phyloP scores from a whole-genome alignment of 2,329 filamentous ascomycete genomes.

The Ophiostoma sp. region DNA sequence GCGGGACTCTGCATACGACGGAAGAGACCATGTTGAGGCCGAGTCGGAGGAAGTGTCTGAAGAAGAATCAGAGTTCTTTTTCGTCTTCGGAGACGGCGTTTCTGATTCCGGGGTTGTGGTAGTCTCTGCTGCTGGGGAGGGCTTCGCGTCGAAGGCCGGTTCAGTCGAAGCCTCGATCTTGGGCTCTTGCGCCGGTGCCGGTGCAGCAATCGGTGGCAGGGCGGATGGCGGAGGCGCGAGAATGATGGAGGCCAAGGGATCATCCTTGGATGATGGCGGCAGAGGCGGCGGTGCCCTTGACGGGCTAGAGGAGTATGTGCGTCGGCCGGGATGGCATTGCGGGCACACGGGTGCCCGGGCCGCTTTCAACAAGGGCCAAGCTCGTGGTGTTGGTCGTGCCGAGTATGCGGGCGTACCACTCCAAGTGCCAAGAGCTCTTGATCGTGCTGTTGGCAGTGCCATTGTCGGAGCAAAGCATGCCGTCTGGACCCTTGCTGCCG shows the following conservation, averaged over 20 bases:
- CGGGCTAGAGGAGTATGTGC: background rate
- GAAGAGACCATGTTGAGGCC: constrained; percentile 29
- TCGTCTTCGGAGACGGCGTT: background rate
- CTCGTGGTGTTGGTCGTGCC: background rate
- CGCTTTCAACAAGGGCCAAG: background rate
- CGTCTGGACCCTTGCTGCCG: constrained; percentile 2
- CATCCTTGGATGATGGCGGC: background rate
- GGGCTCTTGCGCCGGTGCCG: background rate
- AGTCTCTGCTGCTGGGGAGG: background rate
- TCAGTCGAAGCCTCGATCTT: background rate
- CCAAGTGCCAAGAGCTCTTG: background rate
- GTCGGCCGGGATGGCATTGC: background rate
- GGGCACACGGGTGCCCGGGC: background rate
- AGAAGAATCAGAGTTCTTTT: background rate
- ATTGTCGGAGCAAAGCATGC: background rate
- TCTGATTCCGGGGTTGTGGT: background rate
- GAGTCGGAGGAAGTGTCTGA: background rate
- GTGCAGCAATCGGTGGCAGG: background rate
- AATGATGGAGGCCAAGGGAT: background rate
- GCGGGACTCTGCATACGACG: constrained; percentile 43
- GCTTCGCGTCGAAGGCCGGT: background rate
- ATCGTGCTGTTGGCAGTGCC: background rate
- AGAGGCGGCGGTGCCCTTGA: background rate
- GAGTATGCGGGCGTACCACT: background rate
- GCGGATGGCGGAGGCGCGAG: constrained; percentile 11